These are phyloP conservation scores for Eucalyptus regnans DNA, from an alignment of 345 rosid species.

Conservation along the genomic window DNA sequence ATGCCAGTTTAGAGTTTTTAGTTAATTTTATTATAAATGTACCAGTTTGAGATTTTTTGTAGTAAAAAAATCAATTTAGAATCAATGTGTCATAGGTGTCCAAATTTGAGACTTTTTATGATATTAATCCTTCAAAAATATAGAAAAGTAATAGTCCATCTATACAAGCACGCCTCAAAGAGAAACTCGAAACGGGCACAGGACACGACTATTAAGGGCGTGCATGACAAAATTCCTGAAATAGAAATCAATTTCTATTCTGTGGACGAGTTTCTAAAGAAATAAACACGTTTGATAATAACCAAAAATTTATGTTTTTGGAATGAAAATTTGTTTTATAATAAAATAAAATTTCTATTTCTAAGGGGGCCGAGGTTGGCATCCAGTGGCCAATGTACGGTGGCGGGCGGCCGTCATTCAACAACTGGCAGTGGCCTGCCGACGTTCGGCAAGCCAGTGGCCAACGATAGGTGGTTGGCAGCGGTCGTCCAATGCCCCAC, in stretches of 20 bases:
- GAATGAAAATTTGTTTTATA: no score
- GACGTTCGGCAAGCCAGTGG: fast-evolving
- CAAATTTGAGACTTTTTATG: no score
- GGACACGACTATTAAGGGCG: fast-evolving
- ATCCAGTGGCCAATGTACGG: no score
- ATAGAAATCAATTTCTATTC: fast-evolving
- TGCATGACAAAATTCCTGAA: fast-evolving
- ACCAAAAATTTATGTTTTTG: fast-evolving
- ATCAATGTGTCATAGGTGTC: no score
- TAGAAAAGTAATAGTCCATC: neutral
- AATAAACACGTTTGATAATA: no score
- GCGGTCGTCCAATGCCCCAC: fast-evolving
- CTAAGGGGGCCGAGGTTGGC: fast-evolving
- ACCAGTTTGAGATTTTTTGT: fast-evolving
- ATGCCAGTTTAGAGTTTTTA: fast-evolving
- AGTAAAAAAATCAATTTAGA: no score
- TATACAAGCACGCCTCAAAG: neutral
- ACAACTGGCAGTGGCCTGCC: fast-evolving
- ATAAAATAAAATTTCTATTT: no score
- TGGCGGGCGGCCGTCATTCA: no score
- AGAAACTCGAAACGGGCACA: fast-evolving
- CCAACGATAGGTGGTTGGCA: fast-evolving
- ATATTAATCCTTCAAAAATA: no score
- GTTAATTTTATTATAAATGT: fast-evolving
- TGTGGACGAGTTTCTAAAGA: fast-evolving